phyloP scores from a whole-genome alignment of 257 asterid species.

The Solanum medicagineum region DNA sequence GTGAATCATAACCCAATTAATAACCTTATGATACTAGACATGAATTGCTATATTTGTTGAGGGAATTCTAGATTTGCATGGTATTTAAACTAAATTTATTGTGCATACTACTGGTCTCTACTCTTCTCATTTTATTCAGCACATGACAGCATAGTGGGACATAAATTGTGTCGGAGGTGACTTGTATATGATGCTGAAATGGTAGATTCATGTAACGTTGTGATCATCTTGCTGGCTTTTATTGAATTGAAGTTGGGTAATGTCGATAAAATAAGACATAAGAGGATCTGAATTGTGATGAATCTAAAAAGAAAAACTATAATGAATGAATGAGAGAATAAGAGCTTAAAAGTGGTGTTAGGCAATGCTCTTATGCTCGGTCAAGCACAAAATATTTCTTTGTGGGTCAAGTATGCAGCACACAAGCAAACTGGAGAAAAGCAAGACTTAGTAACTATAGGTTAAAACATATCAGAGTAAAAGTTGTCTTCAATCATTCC shows the following conservation, averaged over 20 bases:
- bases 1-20: not conserved
- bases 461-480: too few relatives aligned
- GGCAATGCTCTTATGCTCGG: not conserved
- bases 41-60: not conserved
- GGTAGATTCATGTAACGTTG: not conserved
- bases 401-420: not conserved
- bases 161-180: not conserved
- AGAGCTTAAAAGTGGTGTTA: not conserved
- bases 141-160: not conserved
- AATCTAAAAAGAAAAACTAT: not conserved
- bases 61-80: not conserved
- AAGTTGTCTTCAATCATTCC: too few relatives aligned
- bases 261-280: not conserved
- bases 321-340: not conserved
- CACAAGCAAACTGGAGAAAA: not conserved
- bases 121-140: not conserved
- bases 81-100: not conserved
- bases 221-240: not conserved
- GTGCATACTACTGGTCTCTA: not conserved
- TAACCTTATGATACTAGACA: not conserved
- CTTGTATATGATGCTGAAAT: not conserved
- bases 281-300: not conserved
- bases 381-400: not conserved
- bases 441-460: not conserved
- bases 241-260: not conserved